Evolutionary conservation across 495 filamentous ascomycete genomes (phyloP), one percentile per base, ranked within the genome.

Genomic region (Sphaerosporella brunnea): DNA sequence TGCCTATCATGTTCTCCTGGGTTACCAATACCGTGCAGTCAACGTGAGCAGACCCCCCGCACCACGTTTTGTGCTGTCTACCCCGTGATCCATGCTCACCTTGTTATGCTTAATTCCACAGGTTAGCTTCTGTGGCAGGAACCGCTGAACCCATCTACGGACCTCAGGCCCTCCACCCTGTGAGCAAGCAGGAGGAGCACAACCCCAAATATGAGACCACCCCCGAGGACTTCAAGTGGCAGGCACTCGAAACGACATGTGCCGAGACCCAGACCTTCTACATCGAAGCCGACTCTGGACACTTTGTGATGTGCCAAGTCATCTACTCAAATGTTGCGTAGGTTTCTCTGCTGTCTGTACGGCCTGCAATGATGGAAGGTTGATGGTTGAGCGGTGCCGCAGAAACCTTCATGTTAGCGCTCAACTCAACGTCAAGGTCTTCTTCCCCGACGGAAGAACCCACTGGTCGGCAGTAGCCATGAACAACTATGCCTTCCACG

Each of bases 261-360:
- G 90, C 94, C 48, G 90, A 97, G 68, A 95, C 86, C n/a, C 82
- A 95, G 67, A 84, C 73, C 49, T 97, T 95, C 68, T 96, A 97
- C 66, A 64, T 92, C 62, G 79, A 78, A 68, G 68, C 80, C 38
- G 82, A 94, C 49, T 70, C 65, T 48, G 92, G 90, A 15, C 69
- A 76, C 51, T 60, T 88, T 52, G 84, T 72, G 4, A 71, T 93
- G 64, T 75, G 72, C 43, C 92, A 96, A 70, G 72, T 95, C 63
- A 94, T 96, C 62, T 95, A 95, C 73, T 94, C 81, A 67, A 97
- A 94, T 65, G 83, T 97, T 65, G 80, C 74, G 90, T 95, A 74
- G 70, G 86, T 62, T 20, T 42, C 43, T 21, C 30, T 35, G 32
- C 10, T 18, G 24, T 35, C 24, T 32, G 7, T 25, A 13, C 2